phyloP scores from a whole-genome alignment of 2,329 filamentous ascomycete genomes.

The Fusarium torreyae region DNA sequence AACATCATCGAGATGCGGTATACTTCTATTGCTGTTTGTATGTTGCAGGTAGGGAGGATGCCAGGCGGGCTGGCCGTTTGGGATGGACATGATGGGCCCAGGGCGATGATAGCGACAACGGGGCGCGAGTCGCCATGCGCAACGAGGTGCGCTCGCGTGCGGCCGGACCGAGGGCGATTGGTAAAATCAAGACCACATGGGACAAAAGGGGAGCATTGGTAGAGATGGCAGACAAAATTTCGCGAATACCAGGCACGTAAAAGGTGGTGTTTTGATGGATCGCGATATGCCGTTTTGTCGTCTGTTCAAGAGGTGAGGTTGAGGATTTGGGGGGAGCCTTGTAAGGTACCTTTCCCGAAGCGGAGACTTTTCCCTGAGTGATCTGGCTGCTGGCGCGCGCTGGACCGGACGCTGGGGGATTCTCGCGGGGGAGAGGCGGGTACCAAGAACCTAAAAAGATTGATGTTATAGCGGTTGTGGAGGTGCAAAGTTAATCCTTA shows the following conservation, averaged over 20 bases:
- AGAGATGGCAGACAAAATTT: slow-evolving; percentile 65
- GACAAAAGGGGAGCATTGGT: slow-evolving; percentile 65
- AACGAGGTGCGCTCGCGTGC: slow-evolving; percentile 66
- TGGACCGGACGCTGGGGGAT: slow-evolving; percentile 33
- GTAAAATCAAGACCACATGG: slow-evolving; percentile 65
- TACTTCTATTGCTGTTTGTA: slow-evolving; percentile 63
- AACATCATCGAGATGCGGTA: slow-evolving; percentile 74
- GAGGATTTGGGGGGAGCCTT: slow-evolving; percentile 62
- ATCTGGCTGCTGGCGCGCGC: slow-evolving; percentile 43
- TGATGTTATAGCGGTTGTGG: slow-evolving; percentile 24
- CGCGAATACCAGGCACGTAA: slow-evolving; percentile 56
- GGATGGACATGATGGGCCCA: slow-evolving; percentile 74
- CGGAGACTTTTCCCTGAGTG: slow-evolving; percentile 56
- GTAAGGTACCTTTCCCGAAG: slow-evolving; percentile 57
- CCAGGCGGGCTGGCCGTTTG: slow-evolving; percentile 77
- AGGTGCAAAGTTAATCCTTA: slow-evolving; percentile 9
- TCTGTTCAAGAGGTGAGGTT: slow-evolving; percentile 71
- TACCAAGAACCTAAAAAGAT: slow-evolving; percentile 41
- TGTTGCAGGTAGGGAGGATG: slow-evolving; percentile 69
- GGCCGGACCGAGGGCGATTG: slow-evolving; percentile 63
- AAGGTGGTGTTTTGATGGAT: slow-evolving; percentile 67
- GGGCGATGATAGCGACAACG: slow-evolving; percentile 64
- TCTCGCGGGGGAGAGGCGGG: slow-evolving; percentile 38
- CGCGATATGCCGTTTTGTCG: slow-evolving; percentile 64
- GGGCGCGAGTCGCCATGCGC: slow-evolving; percentile 71